These are phyloP conservation scores for Heliophila coronopifolia DNA, from an alignment of 441 rosid genomes.

Conservation along the genomic window DNA sequence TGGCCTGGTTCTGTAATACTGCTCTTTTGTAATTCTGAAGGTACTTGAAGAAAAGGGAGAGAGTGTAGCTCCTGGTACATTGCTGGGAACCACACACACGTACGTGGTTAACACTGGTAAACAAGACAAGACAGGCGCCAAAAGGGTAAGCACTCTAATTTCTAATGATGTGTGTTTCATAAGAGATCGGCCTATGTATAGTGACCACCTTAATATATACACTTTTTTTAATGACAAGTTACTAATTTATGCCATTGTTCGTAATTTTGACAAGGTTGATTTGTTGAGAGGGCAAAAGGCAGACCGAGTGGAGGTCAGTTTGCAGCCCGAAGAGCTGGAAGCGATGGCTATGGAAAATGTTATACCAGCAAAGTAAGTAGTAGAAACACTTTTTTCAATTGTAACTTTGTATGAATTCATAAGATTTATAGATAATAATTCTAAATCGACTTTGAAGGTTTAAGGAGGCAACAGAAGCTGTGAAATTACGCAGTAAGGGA, in stretches of 20 bases:
- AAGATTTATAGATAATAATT: too few species aligned
- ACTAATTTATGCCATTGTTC: neutral
- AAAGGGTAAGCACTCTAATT: slow-evolving; percentile 60
- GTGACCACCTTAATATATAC: neutral
- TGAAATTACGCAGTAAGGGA: slow-evolving; percentile 76
- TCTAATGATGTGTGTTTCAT: too few species aligned
- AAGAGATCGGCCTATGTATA: too few species aligned
- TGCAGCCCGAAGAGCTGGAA: slow-evolving; percentile 93
- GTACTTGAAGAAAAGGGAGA: slow-evolving; percentile 89
- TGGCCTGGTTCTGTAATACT: too few species aligned
- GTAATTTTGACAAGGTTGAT: slow-evolving; percentile 27
- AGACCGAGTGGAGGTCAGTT: slow-evolving; percentile 76
- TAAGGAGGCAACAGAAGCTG: slow-evolving; percentile 96
- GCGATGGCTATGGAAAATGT: slow-evolving; percentile 82
- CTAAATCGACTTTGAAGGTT: slow-evolving; percentile 49
- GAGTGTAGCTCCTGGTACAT: slow-evolving; percentile 75
- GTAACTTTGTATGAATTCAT: neutral
- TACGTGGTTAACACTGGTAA: slow-evolving; percentile 64
- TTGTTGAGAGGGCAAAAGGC: slow-evolving; percentile 89
- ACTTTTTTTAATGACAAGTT: neutral
- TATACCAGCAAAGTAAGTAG: slow-evolving; percentile 81
- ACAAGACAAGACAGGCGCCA: slow-evolving; percentile 81
- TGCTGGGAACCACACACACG: slow-evolving; percentile 90
- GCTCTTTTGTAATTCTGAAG: slow-evolving; percentile 29
- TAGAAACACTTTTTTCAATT: neutral